Evolutionary conservation across 176 grass and related monocot genomes (phyloP), one percentile per base, ranked within the genome.

Genomic region (Carex kokanica): DNA sequence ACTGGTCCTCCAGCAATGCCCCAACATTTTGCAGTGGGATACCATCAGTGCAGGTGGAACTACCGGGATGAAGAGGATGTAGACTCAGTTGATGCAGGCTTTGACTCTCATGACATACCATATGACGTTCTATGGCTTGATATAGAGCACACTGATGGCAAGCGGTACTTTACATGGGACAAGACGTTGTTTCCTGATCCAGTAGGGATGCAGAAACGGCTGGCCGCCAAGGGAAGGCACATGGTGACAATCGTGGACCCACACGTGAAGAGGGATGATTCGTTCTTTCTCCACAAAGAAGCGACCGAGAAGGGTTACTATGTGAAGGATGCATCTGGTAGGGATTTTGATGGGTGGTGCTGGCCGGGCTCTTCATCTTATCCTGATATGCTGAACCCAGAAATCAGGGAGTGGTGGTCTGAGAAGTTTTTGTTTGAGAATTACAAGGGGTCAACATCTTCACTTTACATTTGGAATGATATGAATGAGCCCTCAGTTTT

Each of bases 401-500:
- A 91, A 80, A 94, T 98, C 70, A 88, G 89, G 10, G 95, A 98
- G 17, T 98, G 95, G 95, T 98, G 95, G 95, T 89, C 84, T 79
- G 95, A 98, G 23, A 91, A 94, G 74, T 98, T 98, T 55, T 88
- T 89, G 49, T 88, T 86, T 16, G 71, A 91, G 83, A 91, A 87
- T 75, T 98, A 98, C 82, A 92, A 91, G 82, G 92, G 95, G 60
- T 98, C 95, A 55, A 98, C 92, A 7, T 87, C 95, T 77, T 89
- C 87, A 2, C 75, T 98, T 60, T 91, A 94, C 81, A 98, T 87
- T 81, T 98, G 95, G 95, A 98, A 94, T 75, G 95, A 98, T 84
- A 98, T 98, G 95, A 98, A 98, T 51, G 95, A 98, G 24, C 95
- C 95, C 54, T 98, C 95, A 3, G 95, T 98, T 84, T 98, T 98